Evolutionary conservation across 345 rosid genomes (phyloP).

Genomic region (Conringia planisiliqua): DNA sequence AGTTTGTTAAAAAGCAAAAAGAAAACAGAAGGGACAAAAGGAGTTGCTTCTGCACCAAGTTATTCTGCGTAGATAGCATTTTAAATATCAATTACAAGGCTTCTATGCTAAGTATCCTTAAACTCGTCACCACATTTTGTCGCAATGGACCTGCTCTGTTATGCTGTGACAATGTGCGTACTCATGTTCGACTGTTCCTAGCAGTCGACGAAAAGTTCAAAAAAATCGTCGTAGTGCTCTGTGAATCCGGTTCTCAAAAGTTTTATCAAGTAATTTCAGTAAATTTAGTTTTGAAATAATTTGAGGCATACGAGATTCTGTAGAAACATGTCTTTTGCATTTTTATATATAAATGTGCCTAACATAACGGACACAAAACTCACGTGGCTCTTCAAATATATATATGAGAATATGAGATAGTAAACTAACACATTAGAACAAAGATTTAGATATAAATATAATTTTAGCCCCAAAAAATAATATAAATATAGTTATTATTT

Average conservation of each 20-base stretch:
- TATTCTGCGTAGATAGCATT: conserved; percentile 17
- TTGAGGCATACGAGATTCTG: neutral
- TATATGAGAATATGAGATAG: neutral
- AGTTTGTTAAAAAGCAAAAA: conserved; percentile 6
- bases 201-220: neutral
- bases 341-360: neutral
- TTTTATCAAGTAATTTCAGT: neutral
- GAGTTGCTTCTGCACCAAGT: conserved; percentile 29
- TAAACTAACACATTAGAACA: neutral
- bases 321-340: neutral
- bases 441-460: neutral
- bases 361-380: neutral
- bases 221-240: neutral
- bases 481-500: neutral
- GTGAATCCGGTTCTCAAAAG: neutral
- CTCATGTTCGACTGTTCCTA: neutral
- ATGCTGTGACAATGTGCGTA: neutral
- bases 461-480: too few relatives aligned
- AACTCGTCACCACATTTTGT: neutral
- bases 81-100: conserved; percentile 3
- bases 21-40: conserved; percentile 17
- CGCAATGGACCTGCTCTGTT: neutral
- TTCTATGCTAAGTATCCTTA: conserved; percentile 26
- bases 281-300: neutral
- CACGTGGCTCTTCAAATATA: neutral